Evolutionary conservation across 768 basidiomycete species (phyloP).

Genomic region (Leccinum variicolor): DNA sequence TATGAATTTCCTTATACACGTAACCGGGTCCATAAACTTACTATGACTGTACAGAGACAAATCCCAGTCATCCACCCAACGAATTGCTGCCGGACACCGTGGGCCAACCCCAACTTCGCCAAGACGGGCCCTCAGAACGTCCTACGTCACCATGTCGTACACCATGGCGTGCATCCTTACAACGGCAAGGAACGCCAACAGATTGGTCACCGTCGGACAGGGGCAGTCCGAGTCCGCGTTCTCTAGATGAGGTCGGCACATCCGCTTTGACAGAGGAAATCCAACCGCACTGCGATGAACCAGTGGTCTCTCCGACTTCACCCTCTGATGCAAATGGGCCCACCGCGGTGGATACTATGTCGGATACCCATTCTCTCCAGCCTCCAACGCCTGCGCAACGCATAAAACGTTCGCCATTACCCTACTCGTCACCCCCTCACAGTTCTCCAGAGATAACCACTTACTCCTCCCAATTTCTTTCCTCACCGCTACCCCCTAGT

Average conservation of each 20-base stretch:
- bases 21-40: not conserved
- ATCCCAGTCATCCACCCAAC: not conserved
- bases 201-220: conserved; percentile 28
- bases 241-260: not conserved
- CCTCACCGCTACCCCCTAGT: conserved; percentile 13
- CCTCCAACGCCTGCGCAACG: conserved; percentile 31
- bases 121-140: not conserved
- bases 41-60: conserved; percentile 4
- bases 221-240: conserved; percentile 19
- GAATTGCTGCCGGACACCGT: not conserved
- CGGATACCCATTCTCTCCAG: conserved; percentile 16
- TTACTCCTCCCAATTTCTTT: conserved; percentile 4
- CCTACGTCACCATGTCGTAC: conserved; percentile 4
- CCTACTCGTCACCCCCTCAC: conserved; percentile 2
- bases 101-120: not conserved
- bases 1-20: conserved; percentile 5
- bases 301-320: not conserved
- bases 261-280: not conserved
- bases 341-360: not conserved
- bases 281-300: conserved; percentile 1
- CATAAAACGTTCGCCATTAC: conserved; percentile 3
- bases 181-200: conserved; percentile 27
- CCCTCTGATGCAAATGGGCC: conserved; percentile 16
- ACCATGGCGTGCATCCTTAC: conserved; percentile 6
- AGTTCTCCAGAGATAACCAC: conserved; percentile 7